Evolutionary conservation across 768 basidiomycete genomes (phyloP), one percentile per base, ranked within the genome.

Genomic region (Boletus fagicola): DNA sequence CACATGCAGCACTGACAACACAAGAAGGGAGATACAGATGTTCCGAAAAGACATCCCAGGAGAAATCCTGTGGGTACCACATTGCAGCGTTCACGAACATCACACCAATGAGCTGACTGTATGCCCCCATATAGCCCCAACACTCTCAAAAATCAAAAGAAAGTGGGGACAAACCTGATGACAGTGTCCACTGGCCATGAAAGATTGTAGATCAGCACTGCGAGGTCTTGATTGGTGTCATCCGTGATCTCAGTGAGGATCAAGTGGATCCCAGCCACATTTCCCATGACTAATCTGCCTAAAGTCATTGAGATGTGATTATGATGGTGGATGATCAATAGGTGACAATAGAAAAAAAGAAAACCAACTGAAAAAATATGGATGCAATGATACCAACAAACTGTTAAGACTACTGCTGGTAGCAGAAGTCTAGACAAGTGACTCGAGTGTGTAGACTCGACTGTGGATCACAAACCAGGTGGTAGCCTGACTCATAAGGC

Each of bases 211-310:
- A 86, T 72, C 3, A 85, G 80, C 62, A 83, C 83, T 15, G 82
- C 83, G 24, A 77, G 62, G 6, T 80, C 78, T 68, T 85, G 82
- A 59, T 88, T 86, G 9, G 80, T 81, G 9, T 79, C 66, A 63
- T 88, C 83, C 9, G 85, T 84, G 28, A 88, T 72, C 67, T 88
- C 86, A 3, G 81, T 79, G 0, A 88, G 73, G 22, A 84, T 78
- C 2, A 82, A 81, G 51, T 84, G 81, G 31, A 87, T 76, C 9
- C 86, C 85, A 10, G 84, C 83, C 40, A 82, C 69, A 57, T 83
- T 87, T 39, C 84, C 86, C 10, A 81, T 80, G 57, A 83, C 78
- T 24, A 84, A 65, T n/a, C 86, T 86, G n/a, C 82, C 85, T 84
- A n/a, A 28, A 56, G 36, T 28, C 5, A 2, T 20, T 5, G 15